phyloP scores from a whole-genome alignment of 768 basidiomycete genomes.

The Paxillus involutus region DNA sequence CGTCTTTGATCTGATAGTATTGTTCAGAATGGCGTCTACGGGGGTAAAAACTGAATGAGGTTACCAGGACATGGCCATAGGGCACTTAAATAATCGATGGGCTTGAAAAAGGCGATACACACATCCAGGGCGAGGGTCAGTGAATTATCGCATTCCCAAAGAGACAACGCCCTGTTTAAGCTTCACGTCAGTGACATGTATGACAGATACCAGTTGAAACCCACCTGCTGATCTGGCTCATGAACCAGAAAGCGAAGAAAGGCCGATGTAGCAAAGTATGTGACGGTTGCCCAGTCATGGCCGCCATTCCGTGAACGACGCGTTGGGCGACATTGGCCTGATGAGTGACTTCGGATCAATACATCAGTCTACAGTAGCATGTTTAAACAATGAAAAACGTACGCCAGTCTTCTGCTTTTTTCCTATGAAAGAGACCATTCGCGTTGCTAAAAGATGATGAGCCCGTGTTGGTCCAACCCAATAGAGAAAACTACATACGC shows the following conservation, averaged over 20 bases:
- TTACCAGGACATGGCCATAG: conserved; percentile 67
- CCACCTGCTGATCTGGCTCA: conserved; percentile 64
- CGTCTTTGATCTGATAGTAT: conserved; percentile 47
- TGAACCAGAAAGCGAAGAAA: conserved; percentile 75
- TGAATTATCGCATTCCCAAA: conserved; percentile 63
- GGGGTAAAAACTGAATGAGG: conserved; percentile 11
- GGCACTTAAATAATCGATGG: conserved; percentile 59
- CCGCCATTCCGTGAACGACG: conserved; percentile 57
- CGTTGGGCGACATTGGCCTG: conserved; percentile 60
- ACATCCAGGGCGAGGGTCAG: conserved; percentile 62
- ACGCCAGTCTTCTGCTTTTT: conserved; percentile 70
- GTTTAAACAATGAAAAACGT: conserved; percentile 28
- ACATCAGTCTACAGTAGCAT: conserved; percentile 1
- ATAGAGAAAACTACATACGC: conserved; percentile 38
- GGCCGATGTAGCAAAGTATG: conserved; percentile 57
- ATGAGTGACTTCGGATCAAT: conserved; percentile 48
- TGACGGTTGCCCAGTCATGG: conserved; percentile 51
- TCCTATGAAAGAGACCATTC: conserved; percentile 46
- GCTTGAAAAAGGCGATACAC: conserved; percentile 57
- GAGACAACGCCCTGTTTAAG: conserved; percentile 44
- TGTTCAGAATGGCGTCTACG: conserved; percentile 5
- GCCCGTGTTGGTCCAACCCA: background rate
- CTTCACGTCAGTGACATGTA: conserved; percentile 12
- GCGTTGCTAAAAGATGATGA: conserved; percentile 36
- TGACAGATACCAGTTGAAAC: conserved; percentile 6